These are phyloP conservation scores for Knufia petricola DNA, from an alignment of 2,329 filamentous ascomycete genomes.

Conservation along the genomic window DNA sequence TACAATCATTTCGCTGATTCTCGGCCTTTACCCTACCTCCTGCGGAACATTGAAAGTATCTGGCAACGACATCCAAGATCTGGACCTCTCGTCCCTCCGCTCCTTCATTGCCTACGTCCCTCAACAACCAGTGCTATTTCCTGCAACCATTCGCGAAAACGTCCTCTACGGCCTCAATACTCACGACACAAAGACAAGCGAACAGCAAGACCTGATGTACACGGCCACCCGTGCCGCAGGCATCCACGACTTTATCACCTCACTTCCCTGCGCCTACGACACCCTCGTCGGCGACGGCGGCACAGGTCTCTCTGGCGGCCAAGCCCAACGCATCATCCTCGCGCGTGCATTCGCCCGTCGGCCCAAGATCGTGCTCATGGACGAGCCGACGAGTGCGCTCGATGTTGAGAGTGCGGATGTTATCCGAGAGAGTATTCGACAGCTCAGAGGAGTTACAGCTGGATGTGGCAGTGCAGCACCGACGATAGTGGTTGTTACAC, in stretches of 20 bases:
- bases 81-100: constrained; percentile 54
- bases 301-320: constrained; percentile 64
- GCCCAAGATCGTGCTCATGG: constrained; percentile 66
- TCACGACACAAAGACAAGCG: no score
- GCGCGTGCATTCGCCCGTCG: constrained; percentile 65
- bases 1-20: constrained; percentile 80
- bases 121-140: constrained; percentile 55
- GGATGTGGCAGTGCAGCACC: no score
- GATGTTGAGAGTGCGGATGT: constrained; percentile 58
- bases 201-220: constrained; percentile 31
- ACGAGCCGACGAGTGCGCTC: constrained; percentile 77
- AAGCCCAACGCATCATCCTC: constrained; percentile 72
- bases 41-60: constrained; percentile 58
- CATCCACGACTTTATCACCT: constrained; percentile 66
- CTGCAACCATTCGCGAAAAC: constrained; percentile 34
- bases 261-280: constrained; percentile 60
- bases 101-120: constrained; percentile 51
- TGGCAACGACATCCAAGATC: constrained; percentile 44
- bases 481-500: constrained; percentile 73
- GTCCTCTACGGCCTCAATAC: constrained; percentile 65
- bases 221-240: constrained; percentile 48
- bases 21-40: constrained; percentile 84
- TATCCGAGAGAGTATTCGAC: constrained; percentile 53
- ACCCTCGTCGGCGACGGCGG: constrained; percentile 72
- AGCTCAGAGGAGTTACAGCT: constrained; percentile 33